A percentile compares a stretch with the other conserved stretches of the same genome.
Evolutionary conservation across 176 grass and related monocot species (phyloP).

Genomic region (Pharus latifolius): DNA sequence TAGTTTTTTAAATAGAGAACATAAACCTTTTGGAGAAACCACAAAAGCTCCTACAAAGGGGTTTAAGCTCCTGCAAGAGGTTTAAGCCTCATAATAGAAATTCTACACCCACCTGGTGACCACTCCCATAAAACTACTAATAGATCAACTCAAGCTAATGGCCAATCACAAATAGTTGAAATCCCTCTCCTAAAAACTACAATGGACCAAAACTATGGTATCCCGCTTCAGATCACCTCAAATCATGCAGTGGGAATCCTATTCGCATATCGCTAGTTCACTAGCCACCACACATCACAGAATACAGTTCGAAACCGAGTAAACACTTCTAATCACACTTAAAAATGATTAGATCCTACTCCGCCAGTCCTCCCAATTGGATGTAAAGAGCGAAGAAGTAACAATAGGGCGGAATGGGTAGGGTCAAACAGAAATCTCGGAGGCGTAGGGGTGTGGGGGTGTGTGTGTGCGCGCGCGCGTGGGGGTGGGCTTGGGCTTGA

Average conservation of each 20-base stretch:
- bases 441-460: too few species aligned
- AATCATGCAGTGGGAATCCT: background rate
- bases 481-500: too few species aligned
- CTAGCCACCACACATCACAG: background rate
- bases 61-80: too few species aligned
- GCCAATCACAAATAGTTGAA: background rate
- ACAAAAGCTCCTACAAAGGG: too few species aligned
- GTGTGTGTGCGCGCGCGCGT: too few species aligned
- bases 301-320: background rate
- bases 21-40: too few species aligned
- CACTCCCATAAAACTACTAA: background rate
- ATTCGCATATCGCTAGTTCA: constrained; percentile 14
- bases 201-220: background rate
- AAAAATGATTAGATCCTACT: background rate
- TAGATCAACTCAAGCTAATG: background rate
- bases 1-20: background rate
- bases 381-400: background rate
- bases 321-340: background rate
- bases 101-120: background rate
- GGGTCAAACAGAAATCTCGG: background rate
- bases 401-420: constrained; percentile 7
- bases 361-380: background rate
- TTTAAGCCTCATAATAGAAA: background rate
- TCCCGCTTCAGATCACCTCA: constrained; percentile 1
- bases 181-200: background rate